These are phyloP conservation scores for Solanum sitiens DNA, from an alignment of 257 asterid genomes.

Conservation along the genomic window DNA sequence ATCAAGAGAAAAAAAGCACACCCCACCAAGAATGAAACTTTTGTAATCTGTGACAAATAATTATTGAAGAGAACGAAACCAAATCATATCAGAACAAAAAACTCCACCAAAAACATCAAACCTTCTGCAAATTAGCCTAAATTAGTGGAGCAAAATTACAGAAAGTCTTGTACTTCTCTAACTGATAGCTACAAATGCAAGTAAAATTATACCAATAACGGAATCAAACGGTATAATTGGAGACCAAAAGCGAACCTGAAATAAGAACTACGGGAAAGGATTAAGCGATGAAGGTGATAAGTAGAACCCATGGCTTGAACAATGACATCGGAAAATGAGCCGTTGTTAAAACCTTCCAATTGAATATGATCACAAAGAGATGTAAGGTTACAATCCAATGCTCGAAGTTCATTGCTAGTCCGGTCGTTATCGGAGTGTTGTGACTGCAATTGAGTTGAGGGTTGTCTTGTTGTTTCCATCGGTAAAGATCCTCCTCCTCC, in stretches of 20 bases:
- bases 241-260: slow-evolving; percentile 40
- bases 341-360: slow-evolving; percentile 74
- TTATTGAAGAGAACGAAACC: neutral
- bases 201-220: neutral
- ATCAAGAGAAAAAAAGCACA: neutral
- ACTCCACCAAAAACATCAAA: neutral
- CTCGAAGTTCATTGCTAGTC: slow-evolving; percentile 34
- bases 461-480: slow-evolving; percentile 53
- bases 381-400: slow-evolving; percentile 72
- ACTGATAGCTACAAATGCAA: neutral
- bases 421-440: slow-evolving; percentile 27
- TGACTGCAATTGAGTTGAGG: slow-evolving; percentile 16
- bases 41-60: neutral
- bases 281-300: slow-evolving; percentile 82
- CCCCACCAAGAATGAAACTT: neutral
- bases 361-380: slow-evolving; percentile 92
- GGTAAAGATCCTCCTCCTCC: slow-evolving; percentile 34
- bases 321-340: slow-evolving; percentile 83
- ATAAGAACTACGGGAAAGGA: slow-evolving; percentile 89
- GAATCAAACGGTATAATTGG: neutral
- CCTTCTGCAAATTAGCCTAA: neutral
- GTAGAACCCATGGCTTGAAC: slow-evolving; percentile 72
- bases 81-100: neutral
- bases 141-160: neutral
- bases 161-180: neutral